These are phyloP conservation scores for Senna tora DNA, from an alignment of 306 rosid genomes.

Conservation along the genomic window DNA sequence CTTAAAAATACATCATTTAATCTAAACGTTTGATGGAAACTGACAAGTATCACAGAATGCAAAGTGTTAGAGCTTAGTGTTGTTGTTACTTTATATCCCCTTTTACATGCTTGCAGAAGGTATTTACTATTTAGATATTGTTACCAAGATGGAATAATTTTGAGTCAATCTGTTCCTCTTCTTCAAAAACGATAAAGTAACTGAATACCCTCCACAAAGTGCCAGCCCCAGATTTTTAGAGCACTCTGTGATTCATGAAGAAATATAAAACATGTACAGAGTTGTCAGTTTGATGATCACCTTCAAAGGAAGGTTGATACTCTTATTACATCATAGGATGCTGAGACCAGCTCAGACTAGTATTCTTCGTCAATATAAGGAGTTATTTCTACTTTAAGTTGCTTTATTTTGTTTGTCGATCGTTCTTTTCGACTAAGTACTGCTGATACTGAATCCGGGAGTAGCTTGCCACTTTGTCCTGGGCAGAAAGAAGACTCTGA, in stretches of 20 bases:
- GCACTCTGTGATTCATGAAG: conserved; percentile 1
- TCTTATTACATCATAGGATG: background rate
- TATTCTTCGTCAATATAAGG: background rate
- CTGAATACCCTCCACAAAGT: background rate
- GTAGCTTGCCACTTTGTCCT: background rate
- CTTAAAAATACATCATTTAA: background rate
- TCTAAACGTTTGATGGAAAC: conserved; percentile 14
- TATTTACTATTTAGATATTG: conserved; percentile 2
- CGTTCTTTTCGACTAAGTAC: background rate
- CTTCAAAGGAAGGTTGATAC: background rate
- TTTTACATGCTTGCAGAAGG: background rate
- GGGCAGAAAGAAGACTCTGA: background rate
- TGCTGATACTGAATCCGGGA: background rate
- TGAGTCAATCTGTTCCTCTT: background rate
- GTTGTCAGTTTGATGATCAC: conserved; percentile 5
- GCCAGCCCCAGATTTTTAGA: background rate
- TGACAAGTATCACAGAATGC: background rate
- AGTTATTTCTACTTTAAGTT: background rate
- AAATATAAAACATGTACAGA: conserved; percentile 7
- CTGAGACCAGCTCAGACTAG: background rate
- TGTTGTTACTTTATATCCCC: background rate
- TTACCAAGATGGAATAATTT: background rate
- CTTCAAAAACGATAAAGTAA: background rate
- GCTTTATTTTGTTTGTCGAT: background rate
- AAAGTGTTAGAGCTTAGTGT: background rate